A percentile compares a stretch with the other conserved stretches of the same genome.
These are phyloP conservation scores for Trichosporon coremiiforme DNA, from an alignment of 1,284 basidiomycete species.

Conservation along the genomic window DNA sequence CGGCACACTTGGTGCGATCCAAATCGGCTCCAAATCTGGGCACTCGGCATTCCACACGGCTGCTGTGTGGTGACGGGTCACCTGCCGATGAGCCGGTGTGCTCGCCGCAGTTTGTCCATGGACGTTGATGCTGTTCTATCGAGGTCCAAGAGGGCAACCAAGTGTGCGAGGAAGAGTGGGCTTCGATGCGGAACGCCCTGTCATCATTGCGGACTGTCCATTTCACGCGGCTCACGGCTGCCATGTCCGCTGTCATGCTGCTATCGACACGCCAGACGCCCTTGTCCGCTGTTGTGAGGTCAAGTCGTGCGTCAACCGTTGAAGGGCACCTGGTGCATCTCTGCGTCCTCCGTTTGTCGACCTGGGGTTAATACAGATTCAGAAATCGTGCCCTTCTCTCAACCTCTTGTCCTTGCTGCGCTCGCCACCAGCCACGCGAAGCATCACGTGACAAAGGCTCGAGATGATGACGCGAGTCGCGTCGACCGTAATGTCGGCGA, in stretches of 20 bases:
- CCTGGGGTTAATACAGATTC: neutral
- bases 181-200: neutral
- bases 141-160: no score
- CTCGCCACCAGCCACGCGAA: neutral
- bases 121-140: no score
- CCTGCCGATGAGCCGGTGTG: neutral
- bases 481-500: slow-evolving; percentile 7
- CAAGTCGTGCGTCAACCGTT: no score
- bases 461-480: slow-evolving; percentile 11
- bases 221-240: neutral
- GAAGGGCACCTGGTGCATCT: neutral
- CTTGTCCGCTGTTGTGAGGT: neutral
- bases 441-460: neutral
- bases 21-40: neutral
- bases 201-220: neutral
- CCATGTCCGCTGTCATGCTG: neutral
- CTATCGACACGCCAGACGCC: no score
- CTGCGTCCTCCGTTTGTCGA: no score
- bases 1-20: neutral
- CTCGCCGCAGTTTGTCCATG: neutral
- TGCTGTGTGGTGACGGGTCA: neutral
- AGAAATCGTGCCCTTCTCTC: neutral
- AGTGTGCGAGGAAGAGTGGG: neutral
- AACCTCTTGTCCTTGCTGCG: neutral
- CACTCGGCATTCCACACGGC: neutral